phyloP scores from a whole-genome alignment of 768 basidiomycete species.

The Postia placenta region DNA sequence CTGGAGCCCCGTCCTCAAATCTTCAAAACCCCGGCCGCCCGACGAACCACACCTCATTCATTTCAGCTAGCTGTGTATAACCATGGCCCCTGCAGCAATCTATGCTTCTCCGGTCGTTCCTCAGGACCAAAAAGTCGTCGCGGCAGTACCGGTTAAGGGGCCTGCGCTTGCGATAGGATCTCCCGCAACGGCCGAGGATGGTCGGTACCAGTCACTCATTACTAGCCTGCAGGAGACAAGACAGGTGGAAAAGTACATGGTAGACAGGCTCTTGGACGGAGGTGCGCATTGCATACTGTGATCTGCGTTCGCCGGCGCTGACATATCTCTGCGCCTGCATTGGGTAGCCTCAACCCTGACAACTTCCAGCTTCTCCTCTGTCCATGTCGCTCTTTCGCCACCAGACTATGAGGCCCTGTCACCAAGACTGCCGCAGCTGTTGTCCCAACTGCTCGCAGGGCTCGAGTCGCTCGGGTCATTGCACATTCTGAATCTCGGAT shows the following conservation, averaged over 20 bases:
- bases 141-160: conserved; percentile 31
- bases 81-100: conserved; percentile 63
- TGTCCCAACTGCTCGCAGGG: conserved; percentile 53
- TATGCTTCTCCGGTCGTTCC: conserved; percentile 21
- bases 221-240: conserved; percentile 48
- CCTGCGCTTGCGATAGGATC: conserved; percentile 73
- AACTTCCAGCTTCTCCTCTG: conserved; percentile 51
- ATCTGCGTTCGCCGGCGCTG: not conserved
- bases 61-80: not conserved
- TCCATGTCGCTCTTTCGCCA: conserved; percentile 60
- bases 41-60: conserved; percentile 1
- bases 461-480: conserved; percentile 66
- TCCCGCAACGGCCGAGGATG: conserved; percentile 69
- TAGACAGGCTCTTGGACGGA: conserved; percentile 77
- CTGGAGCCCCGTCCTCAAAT: no score
- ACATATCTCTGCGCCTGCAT: conserved; percentile 3
- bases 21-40: not conserved
- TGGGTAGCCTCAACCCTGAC: conserved; percentile 50
- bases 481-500: conserved; percentile 51
- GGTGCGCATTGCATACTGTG: conserved; percentile 39
- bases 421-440: conserved; percentile 47
- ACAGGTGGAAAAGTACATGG: conserved; percentile 69
- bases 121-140: conserved; percentile 18
- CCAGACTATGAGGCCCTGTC: conserved; percentile 55
- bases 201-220: conserved; percentile 69